These are phyloP conservation scores for Aspergillus sp. DNA, from an alignment of 2,329 filamentous ascomycete genomes.

Conservation along the genomic window DNA sequence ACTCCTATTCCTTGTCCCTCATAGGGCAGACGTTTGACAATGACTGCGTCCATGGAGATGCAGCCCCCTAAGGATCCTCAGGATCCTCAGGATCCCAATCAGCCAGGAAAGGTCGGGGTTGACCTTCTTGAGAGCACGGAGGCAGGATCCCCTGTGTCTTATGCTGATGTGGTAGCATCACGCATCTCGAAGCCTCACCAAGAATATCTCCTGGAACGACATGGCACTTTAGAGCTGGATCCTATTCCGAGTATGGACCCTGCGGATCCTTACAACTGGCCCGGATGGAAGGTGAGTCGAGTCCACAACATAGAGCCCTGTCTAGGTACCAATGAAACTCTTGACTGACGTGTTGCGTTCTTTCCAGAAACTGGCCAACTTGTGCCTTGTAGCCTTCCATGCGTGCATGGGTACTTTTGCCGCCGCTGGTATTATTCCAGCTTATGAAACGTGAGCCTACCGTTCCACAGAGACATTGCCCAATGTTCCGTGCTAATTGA, in stretches of 20 bases:
- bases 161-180: constrained; percentile 26
- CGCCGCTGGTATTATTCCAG: constrained; percentile 56
- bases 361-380: constrained; percentile 52
- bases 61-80: constrained; percentile 13
- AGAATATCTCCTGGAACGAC: constrained; percentile 53
- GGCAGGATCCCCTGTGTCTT: constrained; percentile 21
- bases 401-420: constrained; percentile 60
- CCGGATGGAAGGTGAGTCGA: constrained; percentile 48
- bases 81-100: constrained; percentile 9
- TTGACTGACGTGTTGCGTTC: constrained; percentile 2
- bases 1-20: neutral
- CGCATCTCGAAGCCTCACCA: constrained; percentile 29
- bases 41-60: constrained; percentile 28
- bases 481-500: neutral
- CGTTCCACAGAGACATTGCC: neutral
- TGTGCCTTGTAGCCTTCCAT: constrained; percentile 57
- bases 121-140: constrained; percentile 31
- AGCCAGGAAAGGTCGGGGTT: constrained; percentile 23
- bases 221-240: constrained; percentile 56
- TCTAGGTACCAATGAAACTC: neutral
- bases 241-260: constrained; percentile 52
- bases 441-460: constrained; percentile 42
- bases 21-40: constrained; percentile 8
- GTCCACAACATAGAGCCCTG: neutral
- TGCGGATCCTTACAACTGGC: constrained; percentile 59